Evolutionary conservation across 352 stramenopile species (phyloP), one percentile per base, ranked within the genome.

Genomic region (Thraustotheca clavata): DNA sequence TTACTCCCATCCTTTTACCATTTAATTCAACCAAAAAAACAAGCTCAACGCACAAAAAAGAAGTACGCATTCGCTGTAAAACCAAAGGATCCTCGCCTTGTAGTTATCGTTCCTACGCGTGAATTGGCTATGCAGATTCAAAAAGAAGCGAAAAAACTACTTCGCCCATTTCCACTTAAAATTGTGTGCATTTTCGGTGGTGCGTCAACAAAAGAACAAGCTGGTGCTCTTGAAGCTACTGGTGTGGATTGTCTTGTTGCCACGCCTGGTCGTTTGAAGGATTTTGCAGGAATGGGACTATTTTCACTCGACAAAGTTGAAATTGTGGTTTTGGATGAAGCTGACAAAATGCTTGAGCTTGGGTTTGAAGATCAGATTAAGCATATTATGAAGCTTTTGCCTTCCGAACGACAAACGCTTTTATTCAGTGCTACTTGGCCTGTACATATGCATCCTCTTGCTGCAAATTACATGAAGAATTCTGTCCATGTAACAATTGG

Each of bases 341-440:
- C 95, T 24, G 95, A 98, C 73, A 96, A 98, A 86, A 98, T 98
- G 95, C 84, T 99, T 41, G 97, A 98, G 77, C 98, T 99, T 77
- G 96, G 96, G 31, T 99, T 99, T 73, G 91, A 97, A 52, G 95
- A 98, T 46, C 93, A 98, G 31, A 90, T 99, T 11, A 91, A 98
- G 80, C 85, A 87, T 12, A 97, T 99, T 67, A 78, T 98, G 33
- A 73, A 72, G 34, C 81, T 79, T 71, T 80, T 93, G 33, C 86
- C 81, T 0, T 61, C 76, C 2, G 75, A 76, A 8, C 71, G 75
- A 38, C 95, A 98, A 74, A 95, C 87, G 33, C 77, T 99, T 22
- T 87, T 99, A 67, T 99, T 97, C 77, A 98, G 90, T 31, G 96
- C 96, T 22, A 99, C 96, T 1, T 96, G 98, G 65, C 95, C 95